Conservation (phyloP, 129 eudicot species). For the Pittosporum tobira region DNA sequence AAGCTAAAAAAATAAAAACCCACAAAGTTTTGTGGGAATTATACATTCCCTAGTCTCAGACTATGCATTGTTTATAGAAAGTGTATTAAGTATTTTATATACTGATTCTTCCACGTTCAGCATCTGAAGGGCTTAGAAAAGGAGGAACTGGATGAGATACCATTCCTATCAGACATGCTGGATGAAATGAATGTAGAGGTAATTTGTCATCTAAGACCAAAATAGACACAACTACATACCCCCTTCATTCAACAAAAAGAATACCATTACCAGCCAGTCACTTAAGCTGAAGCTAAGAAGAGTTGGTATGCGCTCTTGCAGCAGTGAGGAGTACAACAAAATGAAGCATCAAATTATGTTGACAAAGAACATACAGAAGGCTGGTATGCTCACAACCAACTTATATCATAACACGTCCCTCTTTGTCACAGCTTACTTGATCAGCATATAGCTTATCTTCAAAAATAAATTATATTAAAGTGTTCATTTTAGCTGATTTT, state of each 20-base stretch:
- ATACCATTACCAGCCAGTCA: background rate
- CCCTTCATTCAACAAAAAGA: no score
- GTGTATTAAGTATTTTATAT: slow-evolving; percentile 10
- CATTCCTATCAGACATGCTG: slow-evolving; percentile 47
- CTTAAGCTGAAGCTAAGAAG: slow-evolving; percentile 7
- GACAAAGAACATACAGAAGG: slow-evolving; percentile 28
- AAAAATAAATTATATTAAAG: no score
- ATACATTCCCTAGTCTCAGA: no score
- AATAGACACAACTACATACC: no score
- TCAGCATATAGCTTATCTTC: background rate
- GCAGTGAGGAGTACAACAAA: slow-evolving; percentile 29
- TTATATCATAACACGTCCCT: background rate
- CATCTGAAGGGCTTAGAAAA: slow-evolving; percentile 56
- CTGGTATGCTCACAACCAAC: slow-evolving; percentile 16
- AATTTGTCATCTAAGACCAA: slow-evolving; percentile 1
- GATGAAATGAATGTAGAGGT: slow-evolving; percentile 55
- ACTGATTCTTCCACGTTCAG: slow-evolving; percentile 28
- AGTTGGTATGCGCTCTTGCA: slow-evolving; percentile 23
- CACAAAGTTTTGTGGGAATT: no score
- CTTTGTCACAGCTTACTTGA: background rate
- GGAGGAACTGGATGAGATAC: slow-evolving; percentile 65
- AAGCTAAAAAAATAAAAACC: background rate
- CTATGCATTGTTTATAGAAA: no score
- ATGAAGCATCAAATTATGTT: slow-evolving; percentile 23
- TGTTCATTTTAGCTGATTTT: no score